Conservation (phyloP, 352 stramenopile genomes). For the Nannochloropsis limnetica region DNA sequence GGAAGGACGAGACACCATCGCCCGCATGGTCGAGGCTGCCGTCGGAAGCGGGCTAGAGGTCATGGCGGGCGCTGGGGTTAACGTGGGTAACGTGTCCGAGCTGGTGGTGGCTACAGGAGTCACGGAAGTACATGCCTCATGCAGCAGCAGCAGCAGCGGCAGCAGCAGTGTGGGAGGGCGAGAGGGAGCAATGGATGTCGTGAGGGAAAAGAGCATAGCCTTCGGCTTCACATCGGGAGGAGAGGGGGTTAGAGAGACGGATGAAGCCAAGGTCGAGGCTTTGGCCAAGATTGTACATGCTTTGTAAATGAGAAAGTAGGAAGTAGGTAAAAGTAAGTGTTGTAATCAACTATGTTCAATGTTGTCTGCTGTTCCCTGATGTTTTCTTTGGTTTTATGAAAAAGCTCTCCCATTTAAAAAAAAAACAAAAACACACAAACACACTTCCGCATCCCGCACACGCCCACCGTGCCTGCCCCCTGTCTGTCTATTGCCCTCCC, state of each 20-base stretch:
- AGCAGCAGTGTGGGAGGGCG: background rate
- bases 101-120: conserved; percentile 42
- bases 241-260: background rate
- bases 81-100: conserved; percentile 40
- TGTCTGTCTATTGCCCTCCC: background rate
- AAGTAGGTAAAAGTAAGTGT: background rate
- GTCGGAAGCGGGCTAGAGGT: conserved; percentile 34
- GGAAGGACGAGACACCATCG: conserved; percentile 41
- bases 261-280: background rate
- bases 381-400: background rate
- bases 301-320: background rate
- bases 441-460: background rate
- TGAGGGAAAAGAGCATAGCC: background rate
- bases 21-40: conserved; percentile 38
- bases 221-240: background rate
- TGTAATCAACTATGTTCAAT: background rate
- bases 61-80: conserved; percentile 42
- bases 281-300: conserved; percentile 20
- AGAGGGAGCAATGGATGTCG: background rate
- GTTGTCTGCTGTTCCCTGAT: background rate
- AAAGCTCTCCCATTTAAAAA: background rate
- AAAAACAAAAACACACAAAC: background rate
- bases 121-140: conserved; percentile 44
- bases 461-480: background rate
- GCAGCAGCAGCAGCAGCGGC: background rate